phyloP scores from a whole-genome alignment of 768 basidiomycete genomes.

The Hortiboletus campestris region DNA sequence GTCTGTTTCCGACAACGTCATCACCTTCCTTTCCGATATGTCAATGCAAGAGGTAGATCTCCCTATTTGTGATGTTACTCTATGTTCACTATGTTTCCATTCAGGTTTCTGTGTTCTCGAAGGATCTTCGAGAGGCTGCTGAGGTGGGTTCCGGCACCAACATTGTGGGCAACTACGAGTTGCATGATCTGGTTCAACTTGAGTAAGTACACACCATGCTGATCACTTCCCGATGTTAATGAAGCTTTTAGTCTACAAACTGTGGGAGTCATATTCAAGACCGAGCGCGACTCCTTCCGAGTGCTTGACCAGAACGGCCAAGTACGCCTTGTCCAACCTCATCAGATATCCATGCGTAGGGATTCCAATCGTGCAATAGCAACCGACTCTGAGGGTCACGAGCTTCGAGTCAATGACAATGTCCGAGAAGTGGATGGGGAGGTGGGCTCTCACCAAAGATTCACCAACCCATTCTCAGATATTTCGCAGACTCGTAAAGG shows the following conservation, averaged over 20 bases:
- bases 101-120: conserved; percentile 94
- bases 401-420: conserved; percentile 83
- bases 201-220: conserved; percentile 59
- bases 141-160: conserved; percentile 94
- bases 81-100: conserved; percentile 4
- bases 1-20: conserved; percentile 83
- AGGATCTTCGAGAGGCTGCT: conserved; percentile 95
- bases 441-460: conserved; percentile 41
- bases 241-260: conserved; percentile 67
- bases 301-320: conserved; percentile 94
- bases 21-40: conserved; percentile 97
- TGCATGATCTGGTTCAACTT: conserved; percentile 95
- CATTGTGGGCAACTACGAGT: conserved; percentile 87
- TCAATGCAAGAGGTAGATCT: conserved; percentile 83
- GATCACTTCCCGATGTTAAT: conserved; percentile 10
- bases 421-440: conserved; percentile 91
- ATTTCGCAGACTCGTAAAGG: conserved; percentile 72
- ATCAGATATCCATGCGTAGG: conserved; percentile 90
- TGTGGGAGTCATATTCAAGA: conserved; percentile 96
- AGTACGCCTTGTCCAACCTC: conserved; percentile 84
- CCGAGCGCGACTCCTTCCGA: conserved; percentile 93
- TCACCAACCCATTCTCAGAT: background rate
- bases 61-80: background rate
- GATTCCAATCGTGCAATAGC: conserved; percentile 83
- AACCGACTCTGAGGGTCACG: conserved; percentile 84